These are phyloP conservation scores for Paspalum vaginatum DNA, from an alignment of 176 grass and related monocot species.

Conservation along the genomic window DNA sequence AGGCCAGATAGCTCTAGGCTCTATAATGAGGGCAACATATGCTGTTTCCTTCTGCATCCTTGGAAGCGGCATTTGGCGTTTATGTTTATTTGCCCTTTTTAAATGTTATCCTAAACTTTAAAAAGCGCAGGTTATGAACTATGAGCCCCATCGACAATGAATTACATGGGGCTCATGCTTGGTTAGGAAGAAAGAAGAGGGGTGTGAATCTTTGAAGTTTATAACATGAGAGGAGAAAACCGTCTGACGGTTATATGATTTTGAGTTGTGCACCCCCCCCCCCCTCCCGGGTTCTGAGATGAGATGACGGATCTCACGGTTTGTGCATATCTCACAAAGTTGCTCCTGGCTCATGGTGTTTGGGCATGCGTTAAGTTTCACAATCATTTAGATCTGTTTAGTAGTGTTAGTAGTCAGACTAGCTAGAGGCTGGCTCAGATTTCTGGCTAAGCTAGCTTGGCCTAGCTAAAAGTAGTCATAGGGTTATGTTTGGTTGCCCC, in stretches of 20 bases:
- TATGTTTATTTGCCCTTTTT: not conserved
- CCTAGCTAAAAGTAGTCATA: too few relatives aligned
- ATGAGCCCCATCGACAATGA: not conserved
- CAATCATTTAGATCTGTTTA: too few relatives aligned
- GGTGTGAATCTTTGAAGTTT: too few relatives aligned
- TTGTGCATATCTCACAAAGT: not conserved
- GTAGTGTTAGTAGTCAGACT: too few relatives aligned
- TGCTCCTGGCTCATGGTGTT: not conserved
- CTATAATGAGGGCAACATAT: constrained; percentile 7
- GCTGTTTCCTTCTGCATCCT: not conserved
- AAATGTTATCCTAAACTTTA: not conserved
- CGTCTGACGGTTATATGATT: not conserved
- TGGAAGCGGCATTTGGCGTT: not conserved
- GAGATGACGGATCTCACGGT: not conserved
- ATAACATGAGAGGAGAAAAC: not conserved
- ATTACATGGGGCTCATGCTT: not conserved
- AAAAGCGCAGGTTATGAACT: not conserved
- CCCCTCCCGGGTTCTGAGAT: not conserved
- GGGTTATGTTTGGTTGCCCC: too few relatives aligned
- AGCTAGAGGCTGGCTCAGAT: too few relatives aligned
- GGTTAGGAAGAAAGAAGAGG: not conserved
- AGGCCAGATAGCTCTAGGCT: not conserved
- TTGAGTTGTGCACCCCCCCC: not conserved
- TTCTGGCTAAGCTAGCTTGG: too few relatives aligned
- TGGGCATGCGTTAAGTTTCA: too few relatives aligned